Evolutionary conservation across 2,329 filamentous ascomycete species (phyloP).

Genomic region (Penicillium sp.): DNA sequence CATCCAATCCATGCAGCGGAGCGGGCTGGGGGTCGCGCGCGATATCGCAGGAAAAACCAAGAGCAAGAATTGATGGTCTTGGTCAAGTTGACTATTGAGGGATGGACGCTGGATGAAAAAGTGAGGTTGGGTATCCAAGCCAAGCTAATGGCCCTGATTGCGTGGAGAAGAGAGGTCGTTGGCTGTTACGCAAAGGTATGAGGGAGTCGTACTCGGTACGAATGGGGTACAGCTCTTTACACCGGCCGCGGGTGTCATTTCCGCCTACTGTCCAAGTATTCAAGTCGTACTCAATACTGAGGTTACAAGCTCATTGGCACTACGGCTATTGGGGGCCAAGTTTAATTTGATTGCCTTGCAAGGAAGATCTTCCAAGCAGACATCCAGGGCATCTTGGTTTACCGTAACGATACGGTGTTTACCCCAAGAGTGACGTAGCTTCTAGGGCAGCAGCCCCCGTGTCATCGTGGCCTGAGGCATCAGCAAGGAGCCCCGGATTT

Average conservation of each 20-base stretch:
- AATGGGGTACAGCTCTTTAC: constrained; percentile 10
- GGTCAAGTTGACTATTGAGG: not conserved
- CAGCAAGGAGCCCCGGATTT: constrained; percentile 14
- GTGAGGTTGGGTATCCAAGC: constrained; percentile 25
- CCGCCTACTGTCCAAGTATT: constrained; percentile 7
- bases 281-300: not conserved
- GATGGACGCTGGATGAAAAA: constrained; percentile 10
- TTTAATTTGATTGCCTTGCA: not conserved
- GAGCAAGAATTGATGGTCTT: constrained; percentile 8
- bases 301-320: not conserved
- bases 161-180: constrained; percentile 20
- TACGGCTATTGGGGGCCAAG: constrained; percentile 2
- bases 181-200: constrained; percentile 22
- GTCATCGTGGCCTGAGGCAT: constrained; percentile 11
- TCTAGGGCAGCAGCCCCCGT: constrained; percentile 27
- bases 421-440: constrained; percentile 33
- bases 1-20: constrained; percentile 32
- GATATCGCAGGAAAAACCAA: constrained; percentile 25
- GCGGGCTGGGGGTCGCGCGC: constrained; percentile 20
- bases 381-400: not conserved
- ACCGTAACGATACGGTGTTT: constrained; percentile 25
- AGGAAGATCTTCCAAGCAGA: not conserved
- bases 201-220: constrained; percentile 13
- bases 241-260: not conserved
- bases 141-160: constrained; percentile 26